Evolutionary conservation across 2,329 filamentous ascomycete species (phyloP), one percentile per base, ranked within the genome.

Genomic region (Phialophora verrucosa): DNA sequence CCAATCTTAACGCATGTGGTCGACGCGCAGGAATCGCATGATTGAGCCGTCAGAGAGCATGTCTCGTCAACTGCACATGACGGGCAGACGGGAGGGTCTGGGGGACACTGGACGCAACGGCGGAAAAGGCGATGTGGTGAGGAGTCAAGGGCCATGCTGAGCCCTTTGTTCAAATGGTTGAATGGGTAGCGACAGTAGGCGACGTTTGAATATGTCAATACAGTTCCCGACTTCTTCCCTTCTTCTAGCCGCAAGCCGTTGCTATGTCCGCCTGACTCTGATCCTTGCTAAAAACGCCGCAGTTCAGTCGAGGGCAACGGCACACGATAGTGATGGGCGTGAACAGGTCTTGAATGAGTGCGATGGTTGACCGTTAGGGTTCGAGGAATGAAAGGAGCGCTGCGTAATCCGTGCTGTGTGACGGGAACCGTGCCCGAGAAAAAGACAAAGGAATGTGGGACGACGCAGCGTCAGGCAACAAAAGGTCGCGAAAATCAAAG

Each of bases 21-120:
- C 32, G 79, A 79, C 4, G 88, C 83, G 76, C 90, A 92, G 49
- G 76, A 71, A 64, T 85, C 77, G 79, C 90, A 91, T 32, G 83
- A 85, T 66, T 83, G 81, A 35, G 83, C 83, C 56, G 83, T 83
- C 72, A 89, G 82, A 14, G 85, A 83, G 78, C 89, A 91, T 65
- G 84, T 82, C 72, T 87, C 77, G 72, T 81, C 83, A 3, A 75
- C 69, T 1, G 78, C 74, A 75, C 89, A 91, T n/a, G 76, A 66
- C n/a, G 87, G 87, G 75, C 89, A 91, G 25, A 82, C 78, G 3
- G 87, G 87, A 7, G 81, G 78, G 44, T 75, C 73, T 8, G 78
- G 70, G 10, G 82, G 81, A 75, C 89, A 91, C 71, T 82, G 74
- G 58, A 88, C 80, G 75, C 89, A 91, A 73, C 86, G 83, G 72